A percentile compares a stretch with the other conserved stretches of the same genome.
Evolutionary conservation across 768 basidiomycete genomes (phyloP).

Genomic region (Ramaria rubella): DNA sequence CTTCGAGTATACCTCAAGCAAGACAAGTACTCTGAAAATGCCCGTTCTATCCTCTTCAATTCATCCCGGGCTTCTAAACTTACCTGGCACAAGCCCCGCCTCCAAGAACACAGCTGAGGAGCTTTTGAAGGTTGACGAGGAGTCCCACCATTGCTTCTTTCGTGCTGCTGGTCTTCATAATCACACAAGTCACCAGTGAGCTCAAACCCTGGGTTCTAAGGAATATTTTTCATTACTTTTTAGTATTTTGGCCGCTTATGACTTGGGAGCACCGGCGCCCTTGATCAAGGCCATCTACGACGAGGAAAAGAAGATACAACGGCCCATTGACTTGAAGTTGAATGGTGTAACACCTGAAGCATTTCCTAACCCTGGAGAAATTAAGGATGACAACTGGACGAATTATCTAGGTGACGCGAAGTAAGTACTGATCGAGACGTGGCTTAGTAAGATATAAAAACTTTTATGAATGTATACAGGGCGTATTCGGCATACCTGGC

Average conservation of each 20-base stretch:
- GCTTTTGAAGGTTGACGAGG: constrained; percentile 42
- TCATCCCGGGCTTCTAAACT: constrained; percentile 36
- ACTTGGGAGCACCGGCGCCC: constrained; percentile 42
- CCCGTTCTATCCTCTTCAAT: constrained; percentile 17
- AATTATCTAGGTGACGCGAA: constrained; percentile 42
- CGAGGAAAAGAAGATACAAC: constrained; percentile 30
- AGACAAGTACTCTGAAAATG: no score
- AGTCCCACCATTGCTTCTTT: constrained; percentile 47
- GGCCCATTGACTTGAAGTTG: constrained; percentile 34
- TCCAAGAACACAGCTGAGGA: constrained; percentile 38
- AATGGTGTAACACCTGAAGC: constrained; percentile 27
- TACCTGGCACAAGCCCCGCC: constrained; percentile 40
- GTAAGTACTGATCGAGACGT: constrained; percentile 25
- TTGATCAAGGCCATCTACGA: constrained; percentile 46
- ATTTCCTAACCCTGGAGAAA: constrained; percentile 16
- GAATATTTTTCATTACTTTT: neutral
- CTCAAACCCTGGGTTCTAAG: neutral
- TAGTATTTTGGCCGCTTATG: constrained; percentile 51
- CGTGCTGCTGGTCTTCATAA: constrained; percentile 43
- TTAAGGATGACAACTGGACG: constrained; percentile 42
- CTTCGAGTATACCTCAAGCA: no score
- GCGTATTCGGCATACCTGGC: constrained; percentile 24
- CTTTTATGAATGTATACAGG: constrained; percentile 27
- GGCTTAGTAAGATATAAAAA: constrained; percentile 19
- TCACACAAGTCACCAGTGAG: constrained; percentile 55